Base-by-base conservation (phyloP, 2,329 filamentous ascomycete genomes). In the Aspergillus fumigatiaffinis region DNA sequence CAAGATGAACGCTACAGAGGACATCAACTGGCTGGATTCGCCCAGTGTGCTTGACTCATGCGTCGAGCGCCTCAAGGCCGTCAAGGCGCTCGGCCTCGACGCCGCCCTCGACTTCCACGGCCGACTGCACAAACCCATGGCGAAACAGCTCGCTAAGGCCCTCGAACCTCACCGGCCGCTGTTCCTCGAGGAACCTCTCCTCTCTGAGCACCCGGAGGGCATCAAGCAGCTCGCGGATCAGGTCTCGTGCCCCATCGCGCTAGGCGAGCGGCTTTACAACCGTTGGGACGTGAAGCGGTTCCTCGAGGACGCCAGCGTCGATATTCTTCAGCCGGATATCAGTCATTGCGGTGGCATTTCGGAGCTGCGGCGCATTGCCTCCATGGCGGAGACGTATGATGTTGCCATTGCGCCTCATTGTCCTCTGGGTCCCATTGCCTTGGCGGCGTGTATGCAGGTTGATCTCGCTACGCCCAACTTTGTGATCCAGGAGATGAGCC, bases 1-100 rank as follows among this genome's bases (percentile, higher is more conserved):
- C 54, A 92, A 92, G 69, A 92, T 92, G 89, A 91, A 91, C 68
- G 89, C 82, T 5, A 92, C 89, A 0, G 87, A 88, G 66, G 89
- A 91, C 60, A 73, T 91, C 1, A 86, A 84, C 62, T 92, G 88
- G 88, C 82, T 92, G 0, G 90, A 92, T 71, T 88, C 87, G 1
- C 89, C 89, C 0, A 77, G 80, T 0, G 79, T 80, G 0, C 78
- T 92, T 0, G 80, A 88, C 48, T 77, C 81, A 4, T 85, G 83
- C 48, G 84, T 91, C 2, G 83, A 89, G 57, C 80, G 89, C 1
- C 76, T 92, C 12, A 85, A 87, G 63, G 78, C 82, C 0, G 89
- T 92, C 9, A 90, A 88, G 68, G 79, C 80, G 0, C 73, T 90
- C 0, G 88, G 88, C 1, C 81, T 92, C 63, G 88, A 92, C 56